Percentiles rank a stretch among this genome's conserved stretches.
Evolutionary conservation across 176 grass and related monocot species (phyloP).

Genomic region (Phoenix dactylifera): DNA sequence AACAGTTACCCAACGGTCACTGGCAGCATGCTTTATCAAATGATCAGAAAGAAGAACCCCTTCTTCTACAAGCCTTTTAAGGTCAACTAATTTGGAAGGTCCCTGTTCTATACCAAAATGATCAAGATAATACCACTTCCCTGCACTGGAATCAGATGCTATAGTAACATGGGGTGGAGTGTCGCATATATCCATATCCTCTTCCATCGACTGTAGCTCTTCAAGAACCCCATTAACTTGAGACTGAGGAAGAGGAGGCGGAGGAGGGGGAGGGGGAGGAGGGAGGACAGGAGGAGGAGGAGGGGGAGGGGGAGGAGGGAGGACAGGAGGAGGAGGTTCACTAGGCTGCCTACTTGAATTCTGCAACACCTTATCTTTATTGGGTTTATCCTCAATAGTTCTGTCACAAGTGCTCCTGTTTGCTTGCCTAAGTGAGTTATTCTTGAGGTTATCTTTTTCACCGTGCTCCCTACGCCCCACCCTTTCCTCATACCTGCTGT

Average conservation of each 20-base stretch:
- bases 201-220: conserved; percentile 75
- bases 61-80: conserved; percentile 67
- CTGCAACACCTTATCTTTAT: conserved; percentile 53
- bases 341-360: conserved; percentile 25
- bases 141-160: conserved; percentile 38
- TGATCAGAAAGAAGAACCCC: conserved; percentile 91
- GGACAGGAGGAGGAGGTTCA: conserved; percentile 44
- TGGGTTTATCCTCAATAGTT: conserved; percentile 51
- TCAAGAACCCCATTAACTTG: conserved; percentile 22
- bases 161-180: conserved; percentile 69
- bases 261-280: conserved; percentile 58
- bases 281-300: conserved; percentile 39
- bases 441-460: conserved; percentile 36
- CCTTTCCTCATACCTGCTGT: conserved; percentile 46
- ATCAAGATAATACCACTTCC: conserved; percentile 92
- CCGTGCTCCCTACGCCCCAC: not conserved
- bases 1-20: conserved; percentile 71
- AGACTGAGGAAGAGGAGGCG: conserved; percentile 41
- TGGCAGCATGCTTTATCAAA: conserved; percentile 87
- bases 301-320: conserved; percentile 16
- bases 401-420: conserved; percentile 49
- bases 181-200: conserved; percentile 99
- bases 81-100: conserved; percentile 64
- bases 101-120: conserved; percentile 77
- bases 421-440: conserved; percentile 50